phyloP scores from a whole-genome alignment of 306 rosid genomes.

The Citrullus colocynthis region DNA sequence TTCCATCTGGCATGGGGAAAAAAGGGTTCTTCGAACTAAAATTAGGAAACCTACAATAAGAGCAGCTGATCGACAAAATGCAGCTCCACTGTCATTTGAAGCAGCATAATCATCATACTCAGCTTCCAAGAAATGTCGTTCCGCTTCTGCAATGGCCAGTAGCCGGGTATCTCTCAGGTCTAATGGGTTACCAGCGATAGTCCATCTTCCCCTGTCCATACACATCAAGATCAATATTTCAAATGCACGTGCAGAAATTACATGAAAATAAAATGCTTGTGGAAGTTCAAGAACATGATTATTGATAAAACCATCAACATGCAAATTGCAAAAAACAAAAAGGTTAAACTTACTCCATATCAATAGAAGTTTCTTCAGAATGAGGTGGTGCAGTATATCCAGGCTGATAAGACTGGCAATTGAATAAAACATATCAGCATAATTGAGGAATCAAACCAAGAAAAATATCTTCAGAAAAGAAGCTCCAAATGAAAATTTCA shows the following conservation, averaged over 20 bases:
- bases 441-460: background rate
- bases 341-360: conserved; percentile 32
- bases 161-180: conserved; percentile 44
- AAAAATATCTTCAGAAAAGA: background rate
- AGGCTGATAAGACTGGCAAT: conserved; percentile 30
- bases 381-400: conserved; percentile 35
- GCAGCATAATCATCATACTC: conserved; percentile 39
- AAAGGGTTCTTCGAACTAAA: background rate
- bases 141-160: conserved; percentile 50
- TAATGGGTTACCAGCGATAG: conserved; percentile 33
- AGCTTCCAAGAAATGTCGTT: conserved; percentile 33
- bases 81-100: conserved; percentile 30
- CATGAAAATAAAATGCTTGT: background rate
- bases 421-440: background rate
- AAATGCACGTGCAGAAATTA: background rate
- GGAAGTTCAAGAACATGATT: background rate
- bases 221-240: background rate
- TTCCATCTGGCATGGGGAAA: background rate
- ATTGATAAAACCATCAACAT: background rate
- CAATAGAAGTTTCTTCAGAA: conserved; percentile 29
- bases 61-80: conserved; percentile 40
- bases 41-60: conserved; percentile 31
- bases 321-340: background rate
- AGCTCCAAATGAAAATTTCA: background rate
- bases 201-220: conserved; percentile 39